phyloP scores from a whole-genome alignment of 306 rosid species.

The Quercus alba region DNA sequence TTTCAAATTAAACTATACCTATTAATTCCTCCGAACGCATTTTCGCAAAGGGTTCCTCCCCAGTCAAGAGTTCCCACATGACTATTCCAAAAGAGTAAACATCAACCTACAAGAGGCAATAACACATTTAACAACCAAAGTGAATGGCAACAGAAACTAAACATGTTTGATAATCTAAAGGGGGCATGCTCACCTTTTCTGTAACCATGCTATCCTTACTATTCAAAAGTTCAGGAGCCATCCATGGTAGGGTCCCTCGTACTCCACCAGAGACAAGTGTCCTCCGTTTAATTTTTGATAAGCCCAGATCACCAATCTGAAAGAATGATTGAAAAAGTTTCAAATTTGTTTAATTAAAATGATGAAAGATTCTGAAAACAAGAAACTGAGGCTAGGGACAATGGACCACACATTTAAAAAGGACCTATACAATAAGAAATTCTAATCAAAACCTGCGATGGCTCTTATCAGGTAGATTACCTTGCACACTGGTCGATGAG shows the following conservation, averaged over 20 bases:
- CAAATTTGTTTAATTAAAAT: not conserved
- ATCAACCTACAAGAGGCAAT: conserved; percentile 14
- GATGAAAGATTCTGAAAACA: not conserved
- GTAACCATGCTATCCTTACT: conserved; percentile 23
- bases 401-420: not conserved
- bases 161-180: not conserved
- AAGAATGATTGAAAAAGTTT: not conserved
- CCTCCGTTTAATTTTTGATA: conserved; percentile 31
- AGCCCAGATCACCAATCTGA: conserved; percentile 39
- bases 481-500: conserved; percentile 35
- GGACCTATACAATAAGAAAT: not conserved
- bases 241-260: conserved; percentile 35
- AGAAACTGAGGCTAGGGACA: not conserved
- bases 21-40: conserved; percentile 21
- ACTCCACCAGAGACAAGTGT: conserved; percentile 33
- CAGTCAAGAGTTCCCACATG: conserved; percentile 39
- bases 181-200: conserved; percentile 18
- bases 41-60: conserved; percentile 32
- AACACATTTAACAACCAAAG: not conserved
- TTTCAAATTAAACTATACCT: conserved; percentile 4
- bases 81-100: conserved; percentile 37
- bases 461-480: not conserved
- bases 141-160: not conserved
- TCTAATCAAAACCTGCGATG: not conserved
- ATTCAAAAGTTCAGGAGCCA: conserved; percentile 36